These are phyloP conservation scores for Talaromyces albobiverticillius DNA, from an alignment of 2,329 filamentous ascomycete species.

Conservation along the genomic window DNA sequence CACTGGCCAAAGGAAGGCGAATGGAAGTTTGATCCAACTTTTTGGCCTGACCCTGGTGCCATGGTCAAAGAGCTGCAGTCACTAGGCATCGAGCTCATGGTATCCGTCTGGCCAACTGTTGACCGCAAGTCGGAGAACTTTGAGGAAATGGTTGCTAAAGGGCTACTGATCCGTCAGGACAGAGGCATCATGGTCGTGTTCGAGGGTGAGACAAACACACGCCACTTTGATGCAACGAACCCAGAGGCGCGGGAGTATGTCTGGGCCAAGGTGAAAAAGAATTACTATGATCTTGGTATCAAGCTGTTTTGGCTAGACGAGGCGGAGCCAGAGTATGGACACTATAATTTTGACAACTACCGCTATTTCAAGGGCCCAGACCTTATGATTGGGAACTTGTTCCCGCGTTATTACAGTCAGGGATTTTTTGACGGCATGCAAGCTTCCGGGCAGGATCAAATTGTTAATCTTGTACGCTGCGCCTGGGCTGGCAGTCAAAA, in stretches of 20 bases:
- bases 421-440: slow-evolving; percentile 60
- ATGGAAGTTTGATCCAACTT: slow-evolving; percentile 60
- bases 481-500: slow-evolving; percentile 60
- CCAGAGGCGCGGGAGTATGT: slow-evolving; percentile 55
- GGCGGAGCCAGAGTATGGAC: slow-evolving; percentile 63
- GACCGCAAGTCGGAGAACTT: slow-evolving; percentile 57
- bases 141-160: slow-evolving; percentile 56
- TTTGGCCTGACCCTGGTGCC: slow-evolving; percentile 61
- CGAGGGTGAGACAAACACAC: slow-evolving; percentile 58
- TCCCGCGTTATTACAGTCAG: slow-evolving; percentile 56
- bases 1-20: slow-evolving; percentile 64
- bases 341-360: slow-evolving; percentile 66
- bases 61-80: slow-evolving; percentile 58
- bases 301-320: slow-evolving; percentile 65
- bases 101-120: slow-evolving; percentile 65
- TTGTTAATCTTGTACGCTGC: slow-evolving; percentile 59
- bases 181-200: slow-evolving; percentile 55
- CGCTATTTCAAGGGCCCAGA: slow-evolving; percentile 58
- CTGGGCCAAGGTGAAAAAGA: slow-evolving; percentile 55
- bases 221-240: slow-evolving; percentile 60
- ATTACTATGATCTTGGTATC: slow-evolving; percentile 61
- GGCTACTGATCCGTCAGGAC: slow-evolving; percentile 58
- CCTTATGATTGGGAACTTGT: slow-evolving; percentile 58
- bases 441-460: slow-evolving; percentile 51
- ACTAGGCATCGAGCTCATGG: slow-evolving; percentile 61